Percentiles rank a stretch among this genome's conserved stretches.
Conservation (phyloP, 352 stramenopile genomes). For the Pythium guiyangense region DNA sequence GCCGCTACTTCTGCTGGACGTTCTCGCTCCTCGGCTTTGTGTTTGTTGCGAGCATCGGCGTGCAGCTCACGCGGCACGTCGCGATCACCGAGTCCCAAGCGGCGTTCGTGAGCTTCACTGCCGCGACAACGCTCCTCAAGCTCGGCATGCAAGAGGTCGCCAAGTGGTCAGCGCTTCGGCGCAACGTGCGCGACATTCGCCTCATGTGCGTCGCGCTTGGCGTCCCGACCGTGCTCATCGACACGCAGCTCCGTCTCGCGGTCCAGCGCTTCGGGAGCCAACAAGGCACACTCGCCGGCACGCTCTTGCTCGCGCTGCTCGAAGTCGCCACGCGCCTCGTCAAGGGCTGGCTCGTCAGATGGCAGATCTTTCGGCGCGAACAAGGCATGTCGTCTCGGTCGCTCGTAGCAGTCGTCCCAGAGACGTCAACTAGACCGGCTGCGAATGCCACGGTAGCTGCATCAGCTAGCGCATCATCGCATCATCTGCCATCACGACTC, state of each 20-base stretch:
- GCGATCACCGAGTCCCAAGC: not conserved
- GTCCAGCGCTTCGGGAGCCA: not conserved
- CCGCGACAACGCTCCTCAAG: slow-evolving; percentile 25
- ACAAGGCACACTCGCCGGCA: slow-evolving; percentile 1
- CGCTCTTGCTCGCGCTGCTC: slow-evolving; percentile 1
- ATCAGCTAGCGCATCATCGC: not conserved
- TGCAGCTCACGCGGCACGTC: not conserved
- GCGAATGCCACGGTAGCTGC: too few relatives aligned
- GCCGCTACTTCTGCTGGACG: too few relatives aligned
- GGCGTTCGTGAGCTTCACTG: slow-evolving; percentile 9
- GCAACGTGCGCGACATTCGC: slow-evolving; percentile 23
- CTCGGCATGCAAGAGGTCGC: slow-evolving; percentile 27
- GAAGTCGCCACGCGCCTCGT: slow-evolving; percentile 1
- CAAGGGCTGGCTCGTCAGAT: slow-evolving; percentile 1
- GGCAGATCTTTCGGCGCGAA: not conserved
- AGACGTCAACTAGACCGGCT: not conserved
- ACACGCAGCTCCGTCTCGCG: slow-evolving; percentile 14
- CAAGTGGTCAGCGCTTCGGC: slow-evolving; percentile 21
- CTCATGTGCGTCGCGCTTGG: slow-evolving; percentile 29
- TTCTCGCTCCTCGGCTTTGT: not conserved
- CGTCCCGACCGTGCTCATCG: slow-evolving; percentile 18
- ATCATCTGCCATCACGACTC: not conserved
- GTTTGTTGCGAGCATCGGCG: not conserved
- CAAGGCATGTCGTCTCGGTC: not conserved
- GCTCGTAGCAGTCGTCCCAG: not conserved